Conservation (phyloP, 1,139 yeast genomes). For the Debaryomyces udenii region DNA sequence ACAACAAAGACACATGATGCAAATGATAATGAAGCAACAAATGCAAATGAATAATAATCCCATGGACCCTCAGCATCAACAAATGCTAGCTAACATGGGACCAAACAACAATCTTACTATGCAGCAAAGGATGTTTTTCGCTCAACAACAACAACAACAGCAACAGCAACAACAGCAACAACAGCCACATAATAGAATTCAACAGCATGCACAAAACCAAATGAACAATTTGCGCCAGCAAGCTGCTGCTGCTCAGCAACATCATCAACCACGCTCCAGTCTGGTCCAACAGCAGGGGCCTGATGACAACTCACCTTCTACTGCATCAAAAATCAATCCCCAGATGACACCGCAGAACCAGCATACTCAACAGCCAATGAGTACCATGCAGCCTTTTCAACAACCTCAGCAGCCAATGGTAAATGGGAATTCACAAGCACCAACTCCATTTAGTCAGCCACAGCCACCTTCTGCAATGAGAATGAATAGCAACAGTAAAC, state of each 20-base stretch:
- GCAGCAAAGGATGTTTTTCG: slow-evolving; percentile 13
- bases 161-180: slow-evolving; percentile 24
- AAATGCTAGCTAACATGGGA: slow-evolving; percentile 17
- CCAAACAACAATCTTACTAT: slow-evolving; percentile 15
- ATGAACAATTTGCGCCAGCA: slow-evolving; percentile 56
- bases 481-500: slow-evolving; percentile 18
- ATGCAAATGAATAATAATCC: slow-evolving; percentile 18
- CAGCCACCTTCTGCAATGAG: slow-evolving; percentile 17
- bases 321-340: slow-evolving; percentile 19
- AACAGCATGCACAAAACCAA: slow-evolving; percentile 55
- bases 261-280: slow-evolving; percentile 14
- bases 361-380: slow-evolving; percentile 18
- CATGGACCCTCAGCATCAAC: slow-evolving; percentile 30
- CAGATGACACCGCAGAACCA: slow-evolving; percentile 26
- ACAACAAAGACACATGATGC: slow-evolving; percentile 32
- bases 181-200: slow-evolving; percentile 39
- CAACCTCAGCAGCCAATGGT: slow-evolving; percentile 17
- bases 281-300: slow-evolving; percentile 16
- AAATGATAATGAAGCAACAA: slow-evolving; percentile 29
- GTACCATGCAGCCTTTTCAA: slow-evolving; percentile 18
- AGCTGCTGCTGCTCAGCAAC: slow-evolving; percentile 34
- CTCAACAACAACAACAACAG: slow-evolving; percentile 19
- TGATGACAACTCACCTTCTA: slow-evolving; percentile 25
- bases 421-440: slow-evolving; percentile 13
- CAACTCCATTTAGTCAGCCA: slow-evolving; percentile 15